phyloP scores from a whole-genome alignment of 164 flowering plant genomes.

The Dillenia suffruticosa region DNA sequence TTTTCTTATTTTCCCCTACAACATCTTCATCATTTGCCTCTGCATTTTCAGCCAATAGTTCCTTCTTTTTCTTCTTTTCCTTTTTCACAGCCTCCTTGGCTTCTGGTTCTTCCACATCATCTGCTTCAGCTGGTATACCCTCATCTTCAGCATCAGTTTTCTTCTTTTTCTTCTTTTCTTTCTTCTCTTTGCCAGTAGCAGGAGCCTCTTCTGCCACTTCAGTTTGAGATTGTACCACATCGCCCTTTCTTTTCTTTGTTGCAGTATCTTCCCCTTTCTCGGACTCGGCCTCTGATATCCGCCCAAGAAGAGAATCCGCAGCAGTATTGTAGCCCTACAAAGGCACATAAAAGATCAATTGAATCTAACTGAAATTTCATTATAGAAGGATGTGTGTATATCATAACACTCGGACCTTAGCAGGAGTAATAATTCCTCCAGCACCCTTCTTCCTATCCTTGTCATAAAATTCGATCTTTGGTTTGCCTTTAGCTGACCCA shows the following conservation, averaged over 20 bases:
- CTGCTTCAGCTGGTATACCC: constrained; percentile 10
- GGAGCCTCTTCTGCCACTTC: constrained; percentile 16
- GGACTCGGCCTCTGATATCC: constrained; percentile 5
- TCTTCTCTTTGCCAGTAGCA: constrained; percentile 18
- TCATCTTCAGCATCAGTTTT: constrained; percentile 17
- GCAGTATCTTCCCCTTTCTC: constrained; percentile 10
- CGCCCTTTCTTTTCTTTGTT: constrained; percentile 29
- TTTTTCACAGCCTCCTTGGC: constrained; percentile 11
- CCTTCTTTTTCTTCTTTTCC: constrained; percentile 25
- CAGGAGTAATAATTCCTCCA: constrained; percentile 70
- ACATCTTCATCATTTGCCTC: constrained; percentile 9
- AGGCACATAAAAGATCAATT: neutral
- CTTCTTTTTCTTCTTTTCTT: constrained; percentile 41
- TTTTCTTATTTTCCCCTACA: constrained; percentile 34
- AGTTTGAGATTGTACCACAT: constrained; percentile 11
- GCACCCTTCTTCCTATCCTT: constrained; percentile 79
- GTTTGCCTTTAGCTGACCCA: constrained; percentile 90
- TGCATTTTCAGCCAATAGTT: constrained; percentile 10
- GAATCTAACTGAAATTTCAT: neutral
- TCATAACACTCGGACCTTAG: constrained; percentile 48
- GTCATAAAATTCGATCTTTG: constrained; percentile 79
- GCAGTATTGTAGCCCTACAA: constrained; percentile 73
- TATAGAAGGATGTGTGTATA: neutral
- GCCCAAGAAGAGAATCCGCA: constrained; percentile 55
- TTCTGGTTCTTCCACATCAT: constrained; percentile 15